These are phyloP conservation scores for Pseudonitzschia delicatissima DNA, from an alignment of 108 stramenopile genomes.

Conservation along the genomic window DNA sequence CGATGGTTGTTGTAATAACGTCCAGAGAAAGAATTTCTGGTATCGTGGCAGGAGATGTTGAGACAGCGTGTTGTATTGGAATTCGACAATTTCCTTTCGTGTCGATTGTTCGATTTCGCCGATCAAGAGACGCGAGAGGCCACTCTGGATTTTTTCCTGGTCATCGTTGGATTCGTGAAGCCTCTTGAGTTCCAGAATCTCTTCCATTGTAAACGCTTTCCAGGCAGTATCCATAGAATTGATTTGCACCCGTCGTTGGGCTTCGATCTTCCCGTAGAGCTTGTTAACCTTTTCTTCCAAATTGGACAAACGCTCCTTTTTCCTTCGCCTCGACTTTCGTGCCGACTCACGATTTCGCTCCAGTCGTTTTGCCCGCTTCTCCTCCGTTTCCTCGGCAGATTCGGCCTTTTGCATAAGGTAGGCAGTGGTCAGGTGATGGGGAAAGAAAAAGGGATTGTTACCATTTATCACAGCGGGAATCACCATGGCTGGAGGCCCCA, in stretches of 20 bases:
- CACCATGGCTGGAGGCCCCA: neutral
- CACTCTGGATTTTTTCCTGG: neutral
- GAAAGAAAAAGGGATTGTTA: conserved; percentile 14
- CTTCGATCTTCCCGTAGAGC: conserved; percentile 67
- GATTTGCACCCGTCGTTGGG: conserved; percentile 50
- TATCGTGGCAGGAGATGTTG: conserved; percentile 63
- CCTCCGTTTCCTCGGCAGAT: conserved; percentile 54
- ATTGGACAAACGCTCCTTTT: conserved; percentile 69
- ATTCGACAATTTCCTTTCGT: conserved; percentile 53
- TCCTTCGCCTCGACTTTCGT: conserved; percentile 68
- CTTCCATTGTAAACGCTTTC: conserved; percentile 10
- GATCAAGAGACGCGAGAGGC: neutral
- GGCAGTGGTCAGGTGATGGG: conserved; percentile 14
- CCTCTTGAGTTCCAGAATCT: conserved; percentile 26
- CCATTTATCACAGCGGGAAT: too few species aligned
- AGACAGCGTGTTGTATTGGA: conserved; percentile 63
- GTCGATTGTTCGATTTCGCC: conserved; percentile 23
- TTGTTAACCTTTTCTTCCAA: conserved; percentile 60
- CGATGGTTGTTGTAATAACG: conserved; percentile 48
- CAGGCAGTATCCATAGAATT: conserved; percentile 47
- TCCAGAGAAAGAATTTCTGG: conserved; percentile 71
- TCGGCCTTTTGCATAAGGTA: conserved; percentile 32
- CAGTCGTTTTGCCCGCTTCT: conserved; percentile 75
- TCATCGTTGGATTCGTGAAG: neutral
- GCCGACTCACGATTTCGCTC: conserved; percentile 87